Evolutionary conservation across 331 rosid species (phyloP), one percentile per base, ranked within the genome.

Genomic region (Arachis monticola): DNA sequence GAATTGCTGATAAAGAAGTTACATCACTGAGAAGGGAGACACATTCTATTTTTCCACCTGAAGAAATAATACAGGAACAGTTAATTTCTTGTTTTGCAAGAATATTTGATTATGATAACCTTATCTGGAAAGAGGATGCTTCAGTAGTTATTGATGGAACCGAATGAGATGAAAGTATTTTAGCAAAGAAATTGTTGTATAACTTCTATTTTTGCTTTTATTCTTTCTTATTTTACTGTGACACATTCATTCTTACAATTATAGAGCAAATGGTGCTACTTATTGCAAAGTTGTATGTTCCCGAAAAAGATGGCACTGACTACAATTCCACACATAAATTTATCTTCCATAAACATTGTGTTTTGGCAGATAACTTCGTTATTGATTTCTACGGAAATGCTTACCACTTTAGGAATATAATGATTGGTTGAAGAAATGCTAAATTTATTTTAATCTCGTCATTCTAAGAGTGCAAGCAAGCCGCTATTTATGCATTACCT

Each of bases 11-110:
- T 83, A 88, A 90, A 87, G 90, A 84, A 64, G 89, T 93, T 51
- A 93, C 95, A 5, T 88, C 97, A 79, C 80, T 90, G 85, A 81
- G 84, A 77, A 88, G 73, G 84, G 98, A 89, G 81, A 80, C 86
- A 7, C 50, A 76, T 60, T 3, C 10, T 38, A 79, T 6, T 56
- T 88, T 86, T 76, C 97, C 96, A 22, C 45, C 61, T 8, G 90
- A 87, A 65, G 90, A 83, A 69, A 80, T 83, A 59, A 62, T 89
- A 70, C 85, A 80, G 46, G 88, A 88, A 60, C 97, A 93, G 72
- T 78, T 89, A 80, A 62, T 93, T 81, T 83, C 91, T 79, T 87
- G 88, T 78, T 89, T 91, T 80, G 88, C 92, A 48, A 84, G 82
- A 76, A 66, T 71, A 9, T 83, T 93, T 80, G 92, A 87, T 72